phyloP scores from a whole-genome alignment of 2,329 filamentous ascomycete genomes.

The Fusarium clavum region DNA sequence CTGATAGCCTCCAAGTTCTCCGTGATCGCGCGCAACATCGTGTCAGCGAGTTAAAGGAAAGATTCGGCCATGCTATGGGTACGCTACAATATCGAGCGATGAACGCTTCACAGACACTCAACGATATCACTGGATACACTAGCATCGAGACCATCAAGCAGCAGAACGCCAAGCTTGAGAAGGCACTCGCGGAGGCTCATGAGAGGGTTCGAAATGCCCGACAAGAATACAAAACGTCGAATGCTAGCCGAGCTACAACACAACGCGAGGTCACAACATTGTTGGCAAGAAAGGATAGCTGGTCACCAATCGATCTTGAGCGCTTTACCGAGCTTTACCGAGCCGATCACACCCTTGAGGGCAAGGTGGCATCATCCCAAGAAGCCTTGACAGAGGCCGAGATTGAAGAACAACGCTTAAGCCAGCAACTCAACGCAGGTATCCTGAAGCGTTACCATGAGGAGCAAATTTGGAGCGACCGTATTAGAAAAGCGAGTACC shows the following conservation, averaged over 20 bases:
- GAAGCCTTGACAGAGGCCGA: constrained; percentile 80
- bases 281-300: constrained; percentile 92
- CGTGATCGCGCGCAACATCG: constrained; percentile 51
- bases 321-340: constrained; percentile 94
- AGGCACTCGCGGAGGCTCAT: constrained; percentile 69
- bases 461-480: constrained; percentile 99
- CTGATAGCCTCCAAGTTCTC: constrained; percentile 45
- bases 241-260: constrained; percentile 83
- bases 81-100: constrained; percentile 87
- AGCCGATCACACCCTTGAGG: constrained; percentile 92
- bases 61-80: constrained; percentile 76
- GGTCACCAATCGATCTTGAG: constrained; percentile 88
- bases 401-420: constrained; percentile 80
- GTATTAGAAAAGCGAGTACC: constrained; percentile 93
- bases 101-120: constrained; percentile 86
- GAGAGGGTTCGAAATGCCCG: constrained; percentile 77
- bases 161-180: constrained; percentile 77
- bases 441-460: constrained; percentile 96
- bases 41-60: constrained; percentile 50
- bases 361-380: constrained; percentile 79
- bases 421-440: constrained; percentile 79
- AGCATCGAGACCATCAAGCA: constrained; percentile 87
- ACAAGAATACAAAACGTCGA: constrained; percentile 82
- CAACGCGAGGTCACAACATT: constrained; percentile 96
- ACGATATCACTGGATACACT: constrained; percentile 93